Evolutionary conservation across 208 protist species (phyloP).

Genomic region (Wallacemonas collosoma): DNA sequence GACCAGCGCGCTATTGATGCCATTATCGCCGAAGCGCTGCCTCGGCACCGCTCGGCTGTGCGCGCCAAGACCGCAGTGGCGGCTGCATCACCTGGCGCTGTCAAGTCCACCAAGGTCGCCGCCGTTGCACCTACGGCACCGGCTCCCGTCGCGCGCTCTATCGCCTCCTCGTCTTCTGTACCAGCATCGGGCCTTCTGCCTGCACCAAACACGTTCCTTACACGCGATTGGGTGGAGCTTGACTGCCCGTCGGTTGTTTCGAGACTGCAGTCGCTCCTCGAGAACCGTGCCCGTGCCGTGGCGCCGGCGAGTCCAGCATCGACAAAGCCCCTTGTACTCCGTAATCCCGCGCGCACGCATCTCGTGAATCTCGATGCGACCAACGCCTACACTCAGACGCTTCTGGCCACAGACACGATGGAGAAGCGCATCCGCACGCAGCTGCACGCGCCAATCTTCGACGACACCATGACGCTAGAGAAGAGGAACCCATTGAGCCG

Average conservation of each 20-base stretch:
- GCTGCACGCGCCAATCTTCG: slow-evolving; percentile 12
- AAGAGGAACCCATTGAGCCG: not conserved
- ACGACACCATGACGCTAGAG: not conserved
- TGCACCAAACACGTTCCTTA: slow-evolving; percentile 2
- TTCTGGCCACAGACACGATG: not conserved
- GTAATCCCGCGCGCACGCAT: not conserved
- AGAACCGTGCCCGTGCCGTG: not conserved
- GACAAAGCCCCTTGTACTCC: not conserved
- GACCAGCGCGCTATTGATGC: not conserved
- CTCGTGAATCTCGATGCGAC: slow-evolving; percentile 7
- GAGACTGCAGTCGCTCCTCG: not conserved
- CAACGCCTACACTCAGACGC: not conserved
- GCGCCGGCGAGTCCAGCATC: not conserved
- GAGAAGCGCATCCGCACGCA: slow-evolving; percentile 4
- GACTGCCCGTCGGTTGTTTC: not conserved
- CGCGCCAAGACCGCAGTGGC: not conserved
- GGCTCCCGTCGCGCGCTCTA: not conserved
- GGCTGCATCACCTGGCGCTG: not conserved
- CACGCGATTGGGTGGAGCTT: slow-evolving; percentile 7
- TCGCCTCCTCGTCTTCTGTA: not conserved
- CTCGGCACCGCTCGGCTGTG: not conserved
- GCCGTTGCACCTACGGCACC: not conserved
- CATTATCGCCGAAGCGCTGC: not conserved
- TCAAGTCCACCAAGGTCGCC: not conserved
- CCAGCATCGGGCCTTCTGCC: not conserved